These are phyloP conservation scores for Prinsepia uniflora DNA, from an alignment of 306 rosid species.

Conservation along the genomic window DNA sequence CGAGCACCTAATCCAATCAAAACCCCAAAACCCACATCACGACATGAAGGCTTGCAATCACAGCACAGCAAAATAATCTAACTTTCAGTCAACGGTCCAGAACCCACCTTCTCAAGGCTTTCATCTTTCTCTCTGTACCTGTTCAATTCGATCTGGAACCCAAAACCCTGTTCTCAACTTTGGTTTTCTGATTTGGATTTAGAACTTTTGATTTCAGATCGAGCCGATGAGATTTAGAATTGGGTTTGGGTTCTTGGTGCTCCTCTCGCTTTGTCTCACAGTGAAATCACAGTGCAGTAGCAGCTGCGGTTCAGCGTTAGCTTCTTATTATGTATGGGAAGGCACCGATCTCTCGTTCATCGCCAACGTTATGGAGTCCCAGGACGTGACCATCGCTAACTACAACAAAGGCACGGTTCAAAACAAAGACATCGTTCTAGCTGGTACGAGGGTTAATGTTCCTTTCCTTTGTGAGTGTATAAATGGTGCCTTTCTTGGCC, in stretches of 20 bases:
- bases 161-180: slow-evolving; percentile 8
- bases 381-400: slow-evolving; percentile 3
- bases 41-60: neutral
- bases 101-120: neutral
- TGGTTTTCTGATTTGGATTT: neutral
- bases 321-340: slow-evolving; percentile 37
- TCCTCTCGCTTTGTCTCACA: slow-evolving; percentile 17
- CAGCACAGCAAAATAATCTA: neutral
- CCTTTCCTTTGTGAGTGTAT: slow-evolving; percentile 62
- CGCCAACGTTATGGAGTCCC: slow-evolving; percentile 9
- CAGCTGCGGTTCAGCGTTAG: slow-evolving; percentile 60
- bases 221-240: slow-evolving; percentile 40
- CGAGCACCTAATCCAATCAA: neutral
- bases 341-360: neutral
- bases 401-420: slow-evolving; percentile 31
- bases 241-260: slow-evolving; percentile 25
- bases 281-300: slow-evolving; percentile 49
- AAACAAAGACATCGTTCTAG: neutral
- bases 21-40: neutral
- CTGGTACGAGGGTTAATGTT: slow-evolving; percentile 22
- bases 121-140: neutral
- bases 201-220: neutral
- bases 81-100: slow-evolving; percentile 17
- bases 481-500: slow-evolving; percentile 49
- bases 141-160: neutral